Evolutionary conservation across 1,139 yeast species (phyloP).

Genomic region (Yamadazyma diospyri): DNA sequence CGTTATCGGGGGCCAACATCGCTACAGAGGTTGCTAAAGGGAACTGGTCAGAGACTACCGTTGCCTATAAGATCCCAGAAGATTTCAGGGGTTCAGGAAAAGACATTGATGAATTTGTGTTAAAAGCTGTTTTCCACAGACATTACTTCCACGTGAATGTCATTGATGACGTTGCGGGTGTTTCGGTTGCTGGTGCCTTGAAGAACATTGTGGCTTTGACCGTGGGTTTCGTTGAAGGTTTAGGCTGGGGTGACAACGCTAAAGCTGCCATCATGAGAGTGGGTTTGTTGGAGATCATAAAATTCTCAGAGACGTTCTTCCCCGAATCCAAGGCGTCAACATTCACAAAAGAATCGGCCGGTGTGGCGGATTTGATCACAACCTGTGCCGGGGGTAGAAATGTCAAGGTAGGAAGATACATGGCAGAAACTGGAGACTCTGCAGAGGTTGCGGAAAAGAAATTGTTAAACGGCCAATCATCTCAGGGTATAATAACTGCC

Average conservation of each 20-base stretch:
- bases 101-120: constrained; percentile 39
- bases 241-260: constrained; percentile 52
- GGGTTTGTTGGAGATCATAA: constrained; percentile 43
- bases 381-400: constrained; percentile 51
- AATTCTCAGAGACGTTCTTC: constrained; percentile 39
- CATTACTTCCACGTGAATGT: constrained; percentile 48
- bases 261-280: constrained; percentile 50
- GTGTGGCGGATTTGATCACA: constrained; percentile 50
- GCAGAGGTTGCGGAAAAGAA: constrained; percentile 44
- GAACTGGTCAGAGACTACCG: constrained; percentile 50
- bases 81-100: constrained; percentile 41
- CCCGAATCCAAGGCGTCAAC: constrained; percentile 39
- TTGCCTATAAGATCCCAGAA: constrained; percentile 39
- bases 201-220: constrained; percentile 48
- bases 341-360: constrained; percentile 47
- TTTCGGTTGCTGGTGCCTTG: constrained; percentile 49
- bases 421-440: constrained; percentile 43
- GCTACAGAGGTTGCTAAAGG: constrained; percentile 48
- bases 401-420: constrained; percentile 45
- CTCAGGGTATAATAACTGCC: constrained; percentile 48
- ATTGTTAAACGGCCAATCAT: constrained; percentile 48
- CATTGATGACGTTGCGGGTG: constrained; percentile 47
- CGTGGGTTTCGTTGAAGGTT: constrained; percentile 48
- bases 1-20: constrained; percentile 47
- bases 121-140: constrained; percentile 46